Evolutionary conservation across 2,329 filamentous ascomycete species (phyloP), one percentile per base, ranked within the genome.

Genomic region (Pestalotiopsis sp.): DNA sequence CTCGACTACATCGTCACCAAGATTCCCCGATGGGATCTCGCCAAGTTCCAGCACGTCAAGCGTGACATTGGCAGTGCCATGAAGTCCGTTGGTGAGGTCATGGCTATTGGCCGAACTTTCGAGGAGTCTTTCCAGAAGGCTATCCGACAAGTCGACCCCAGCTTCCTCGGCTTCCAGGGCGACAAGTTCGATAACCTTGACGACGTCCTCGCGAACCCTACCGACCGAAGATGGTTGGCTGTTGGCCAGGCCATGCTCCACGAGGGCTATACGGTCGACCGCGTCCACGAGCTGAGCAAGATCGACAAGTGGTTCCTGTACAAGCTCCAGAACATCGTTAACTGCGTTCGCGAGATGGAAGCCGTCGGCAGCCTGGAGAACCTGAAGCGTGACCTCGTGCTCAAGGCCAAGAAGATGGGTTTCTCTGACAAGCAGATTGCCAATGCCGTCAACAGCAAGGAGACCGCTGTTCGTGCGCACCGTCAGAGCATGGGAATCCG

Each of bases 301-400:
- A 99, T 99, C 76, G 96, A 98, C 85, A 97, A 97, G 83, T 98
- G 96, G 96, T 99, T 99, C 87, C 84, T 99, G 75, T 89, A 98
- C 89, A 98, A 99, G 88, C 89, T 99, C 64, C 91, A 97, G 83
- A 98, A 98, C 85, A 93, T 99, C 75, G 96, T 97, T 65, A 89
- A 98, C 81, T 94, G 92, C 84, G 93, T 92, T 69, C 89, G 89
- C 72, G 93, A 97, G 79, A 89, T 99, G 70, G 89, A 97, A 83
- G 89, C 91, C 39, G 89, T 94, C 69, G 94, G 94, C 73, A 92
- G 90, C 75, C 87, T 99, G 60, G 90, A 92, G 75, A 92, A 90
- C 66, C 83, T 99, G 70, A 95, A 94, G 85, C 92, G 94, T 81
- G 94, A 97, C 76, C 89, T 96, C 70, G 85, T 99, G 76, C 81